These are phyloP conservation scores for Flaveria brownii DNA, from an alignment of 129 eudicot species.

Conservation along the genomic window DNA sequence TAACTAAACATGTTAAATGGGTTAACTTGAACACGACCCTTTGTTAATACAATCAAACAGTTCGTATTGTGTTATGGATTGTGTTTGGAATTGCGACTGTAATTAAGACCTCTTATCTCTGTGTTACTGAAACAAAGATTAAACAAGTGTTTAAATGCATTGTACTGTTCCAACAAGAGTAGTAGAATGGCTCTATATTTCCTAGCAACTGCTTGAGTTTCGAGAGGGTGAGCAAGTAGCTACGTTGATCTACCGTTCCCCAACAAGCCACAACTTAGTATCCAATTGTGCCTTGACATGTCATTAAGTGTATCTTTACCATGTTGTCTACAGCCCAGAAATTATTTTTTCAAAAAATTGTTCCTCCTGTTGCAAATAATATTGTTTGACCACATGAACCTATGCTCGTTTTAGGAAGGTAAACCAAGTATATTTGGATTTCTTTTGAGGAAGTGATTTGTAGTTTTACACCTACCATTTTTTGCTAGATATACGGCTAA, in stretches of 20 bases:
- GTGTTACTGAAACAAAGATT: background rate
- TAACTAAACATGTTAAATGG: too few relatives aligned
- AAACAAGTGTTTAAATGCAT: background rate
- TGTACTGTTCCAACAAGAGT: slow-evolving; percentile 8
- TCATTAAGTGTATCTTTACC: background rate
- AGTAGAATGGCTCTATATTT: slow-evolving; percentile 21
- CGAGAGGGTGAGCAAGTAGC: slow-evolving; percentile 19
- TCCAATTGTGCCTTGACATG: too few relatives aligned
- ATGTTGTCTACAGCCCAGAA: slow-evolving; percentile 18
- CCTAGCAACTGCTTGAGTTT: slow-evolving; percentile 8
- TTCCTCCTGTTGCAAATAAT: background rate
- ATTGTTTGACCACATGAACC: background rate
- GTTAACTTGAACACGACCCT: too few relatives aligned
- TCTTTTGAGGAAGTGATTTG: too few relatives aligned
- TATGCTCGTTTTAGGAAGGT: background rate
- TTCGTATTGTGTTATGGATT: too few relatives aligned
- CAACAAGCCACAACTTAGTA: slow-evolving; percentile 1
- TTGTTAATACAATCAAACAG: too few relatives aligned
- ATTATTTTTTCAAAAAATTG: background rate
- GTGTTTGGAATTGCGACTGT: too few relatives aligned
- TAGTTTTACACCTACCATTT: too few relatives aligned
- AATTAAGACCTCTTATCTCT: too few relatives aligned
- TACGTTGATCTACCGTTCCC: slow-evolving; percentile 1
- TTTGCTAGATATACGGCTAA: too few relatives aligned
- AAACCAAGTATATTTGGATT: background rate